Evolutionary conservation across 495 filamentous ascomycete genomes (phyloP).

Genomic region (Penicillium cinerascens): DNA sequence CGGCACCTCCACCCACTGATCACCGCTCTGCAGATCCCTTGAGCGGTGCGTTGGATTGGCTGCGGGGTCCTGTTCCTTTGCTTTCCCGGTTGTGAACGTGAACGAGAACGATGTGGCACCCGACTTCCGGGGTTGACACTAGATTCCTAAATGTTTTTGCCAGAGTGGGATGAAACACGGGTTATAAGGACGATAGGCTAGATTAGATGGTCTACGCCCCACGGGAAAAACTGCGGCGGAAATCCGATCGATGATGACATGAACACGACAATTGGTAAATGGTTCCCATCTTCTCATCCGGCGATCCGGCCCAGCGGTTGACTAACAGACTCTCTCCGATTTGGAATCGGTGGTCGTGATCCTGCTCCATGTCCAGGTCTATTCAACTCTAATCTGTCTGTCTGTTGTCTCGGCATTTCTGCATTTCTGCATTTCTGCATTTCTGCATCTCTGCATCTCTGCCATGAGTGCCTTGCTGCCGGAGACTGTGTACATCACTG

Average conservation of each 20-base stretch:
- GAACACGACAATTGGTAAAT: slow-evolving; percentile 14
- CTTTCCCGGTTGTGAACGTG: neutral
- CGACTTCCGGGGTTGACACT: no score
- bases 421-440: neutral
- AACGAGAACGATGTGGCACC: neutral
- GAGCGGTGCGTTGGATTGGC: slow-evolving; percentile 15
- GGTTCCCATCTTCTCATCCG: slow-evolving; percentile 12
- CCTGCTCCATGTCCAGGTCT: neutral
- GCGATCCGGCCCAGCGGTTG: slow-evolving; percentile 24
- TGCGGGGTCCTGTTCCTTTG: slow-evolving; percentile 2
- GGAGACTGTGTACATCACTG: neutral
- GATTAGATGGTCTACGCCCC: neutral
- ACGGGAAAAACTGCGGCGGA: neutral
- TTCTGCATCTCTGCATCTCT: neutral
- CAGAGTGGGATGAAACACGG: neutral
- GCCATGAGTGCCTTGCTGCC: neutral
- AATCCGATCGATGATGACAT: slow-evolving; percentile 29
- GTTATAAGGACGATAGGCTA: no score
- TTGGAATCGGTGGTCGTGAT: neutral
- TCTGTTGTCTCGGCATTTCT: neutral
- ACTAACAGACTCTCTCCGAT: neutral
- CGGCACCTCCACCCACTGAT: slow-evolving; percentile 23
- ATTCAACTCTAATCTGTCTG: neutral
- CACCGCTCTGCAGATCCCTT: slow-evolving; percentile 24
- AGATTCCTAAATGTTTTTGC: no score